phyloP scores from a whole-genome alignment of 2,329 filamentous ascomycete genomes.

The Colletotrichum sp. region DNA sequence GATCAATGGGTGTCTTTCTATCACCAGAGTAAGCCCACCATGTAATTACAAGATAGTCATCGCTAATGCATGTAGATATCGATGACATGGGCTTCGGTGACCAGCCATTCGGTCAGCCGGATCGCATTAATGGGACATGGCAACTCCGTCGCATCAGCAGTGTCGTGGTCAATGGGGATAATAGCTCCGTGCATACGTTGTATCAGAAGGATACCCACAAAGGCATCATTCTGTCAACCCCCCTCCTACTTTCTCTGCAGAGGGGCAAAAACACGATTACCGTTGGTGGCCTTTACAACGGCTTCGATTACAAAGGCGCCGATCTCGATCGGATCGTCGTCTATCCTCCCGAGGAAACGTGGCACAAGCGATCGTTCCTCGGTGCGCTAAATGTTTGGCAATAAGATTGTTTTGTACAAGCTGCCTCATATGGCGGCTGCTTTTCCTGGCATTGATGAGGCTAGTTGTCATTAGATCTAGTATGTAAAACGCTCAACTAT shows the following conservation, averaged over 20 bases:
- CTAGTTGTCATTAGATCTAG: background rate
- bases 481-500: background rate
- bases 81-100: conserved; percentile 66
- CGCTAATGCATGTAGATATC: conserved; percentile 35
- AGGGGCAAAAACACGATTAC: conserved; percentile 61
- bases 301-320: conserved; percentile 59
- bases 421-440: fast-evolving
- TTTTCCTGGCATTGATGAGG: background rate
- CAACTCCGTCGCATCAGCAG: conserved; percentile 64
- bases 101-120: conserved; percentile 58
- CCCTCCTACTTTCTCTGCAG: conserved; percentile 55
- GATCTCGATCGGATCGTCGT: conserved; percentile 65
- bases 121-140: conserved; percentile 65
- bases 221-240: conserved; percentile 62
- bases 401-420: background rate
- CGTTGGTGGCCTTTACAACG: conserved; percentile 61
- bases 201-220: conserved; percentile 60
- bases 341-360: conserved; percentile 53
- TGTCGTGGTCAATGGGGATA: conserved; percentile 59
- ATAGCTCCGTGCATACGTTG: conserved; percentile 47
- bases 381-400: background rate
- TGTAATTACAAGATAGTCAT: background rate
- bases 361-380: background rate
- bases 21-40: conserved; percentile 51
- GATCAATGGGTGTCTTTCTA: conserved; percentile 62